Base-by-base conservation (phyloP, 768 basidiomycete species). In the Podaxis sp. region DNA sequence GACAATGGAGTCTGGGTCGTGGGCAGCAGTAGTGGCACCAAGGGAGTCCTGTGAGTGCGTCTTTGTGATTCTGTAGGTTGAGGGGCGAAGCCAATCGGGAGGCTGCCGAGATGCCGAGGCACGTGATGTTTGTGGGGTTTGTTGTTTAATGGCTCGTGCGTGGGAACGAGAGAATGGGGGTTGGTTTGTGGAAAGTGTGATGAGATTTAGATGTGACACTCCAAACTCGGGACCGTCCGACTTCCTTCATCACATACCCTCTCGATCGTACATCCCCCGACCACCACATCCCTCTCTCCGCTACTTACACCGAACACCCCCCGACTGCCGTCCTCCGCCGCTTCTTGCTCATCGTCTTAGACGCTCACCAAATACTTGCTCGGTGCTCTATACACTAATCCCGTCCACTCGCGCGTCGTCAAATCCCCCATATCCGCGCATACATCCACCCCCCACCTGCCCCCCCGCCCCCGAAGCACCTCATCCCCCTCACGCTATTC, bases 171-270 rank as follows among this genome's bases (percentile, higher is more conserved):
- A 53, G 28, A 30, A 55, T 26, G 63, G 39, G 64, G 67, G 67
- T 63, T 68, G 61, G 72, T 73, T 71, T 72, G 71, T 72, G 73
- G 71, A 75, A 69, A 63, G 64, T 69, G 72, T 75, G 75, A 77
- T 77, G 74, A 74, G 76, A 75, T 78, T 77, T 79, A 73, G 73
- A 76, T 79, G 76, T 79, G 79, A 77, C 76, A 75, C 68, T 69
- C 73, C 72, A 73, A 75, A 74, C 73, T 78, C 77, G 78, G 78
- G 75, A 75, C 76, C 77, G 77, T 75, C 76, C 76, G 74, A 74
- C 75, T 78, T 77, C 75, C 76, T 76, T 78, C 74, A 75, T 79
- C 79, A 79, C 78, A 80, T 78, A 79, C 77, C 73, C 77, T 75
- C 77, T 78, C 77, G 78, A 77, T 78, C 78, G 75, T 72, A 72